These are phyloP conservation scores for Sanghuangporus sanghuang DNA, from an alignment of 1,284 basidiomycete genomes.

Conservation along the genomic window DNA sequence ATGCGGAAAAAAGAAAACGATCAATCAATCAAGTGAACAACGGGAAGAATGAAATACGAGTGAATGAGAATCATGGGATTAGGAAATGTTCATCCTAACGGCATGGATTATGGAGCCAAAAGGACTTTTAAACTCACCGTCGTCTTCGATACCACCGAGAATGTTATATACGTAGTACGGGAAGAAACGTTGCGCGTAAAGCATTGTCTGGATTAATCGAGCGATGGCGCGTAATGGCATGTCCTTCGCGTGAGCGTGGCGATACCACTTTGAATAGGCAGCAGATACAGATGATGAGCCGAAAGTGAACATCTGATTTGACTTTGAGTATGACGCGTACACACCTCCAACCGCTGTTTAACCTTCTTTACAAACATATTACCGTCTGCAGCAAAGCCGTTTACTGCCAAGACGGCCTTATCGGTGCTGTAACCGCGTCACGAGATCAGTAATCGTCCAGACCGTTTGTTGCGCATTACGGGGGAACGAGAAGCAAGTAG, in stretches of 20 bases:
- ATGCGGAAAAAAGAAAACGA: neutral
- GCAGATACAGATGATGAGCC: neutral
- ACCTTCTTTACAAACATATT: slow-evolving; percentile 95
- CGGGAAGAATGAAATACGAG: neutral
- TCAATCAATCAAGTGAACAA: slow-evolving; percentile 1
- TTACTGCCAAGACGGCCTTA: slow-evolving; percentile 87
- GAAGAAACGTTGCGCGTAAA: slow-evolving; percentile 92
- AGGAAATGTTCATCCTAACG: neutral
- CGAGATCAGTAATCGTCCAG: neutral
- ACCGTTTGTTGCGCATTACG: neutral
- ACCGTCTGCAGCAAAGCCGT: slow-evolving; percentile 93
- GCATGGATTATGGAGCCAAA: neutral
- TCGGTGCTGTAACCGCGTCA: slow-evolving; percentile 63
- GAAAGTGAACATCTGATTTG: slow-evolving; percentile 10
- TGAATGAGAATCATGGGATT: neutral
- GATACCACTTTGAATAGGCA: slow-evolving; percentile 70
- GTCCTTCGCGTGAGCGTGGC: slow-evolving; percentile 89
- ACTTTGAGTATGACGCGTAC: slow-evolving; percentile 21
- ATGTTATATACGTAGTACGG: slow-evolving; percentile 97
- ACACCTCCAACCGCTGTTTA: slow-evolving; percentile 86
- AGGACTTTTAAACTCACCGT: slow-evolving; percentile 54
- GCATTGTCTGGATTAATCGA: slow-evolving; percentile 92
- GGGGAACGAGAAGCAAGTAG: slow-evolving; percentile 10
- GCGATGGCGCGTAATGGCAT: slow-evolving; percentile 92
- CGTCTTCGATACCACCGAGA: slow-evolving; percentile 89